Conservation (phyloP, 1,284 basidiomycete species). For the Entoloma clypeatum region DNA sequence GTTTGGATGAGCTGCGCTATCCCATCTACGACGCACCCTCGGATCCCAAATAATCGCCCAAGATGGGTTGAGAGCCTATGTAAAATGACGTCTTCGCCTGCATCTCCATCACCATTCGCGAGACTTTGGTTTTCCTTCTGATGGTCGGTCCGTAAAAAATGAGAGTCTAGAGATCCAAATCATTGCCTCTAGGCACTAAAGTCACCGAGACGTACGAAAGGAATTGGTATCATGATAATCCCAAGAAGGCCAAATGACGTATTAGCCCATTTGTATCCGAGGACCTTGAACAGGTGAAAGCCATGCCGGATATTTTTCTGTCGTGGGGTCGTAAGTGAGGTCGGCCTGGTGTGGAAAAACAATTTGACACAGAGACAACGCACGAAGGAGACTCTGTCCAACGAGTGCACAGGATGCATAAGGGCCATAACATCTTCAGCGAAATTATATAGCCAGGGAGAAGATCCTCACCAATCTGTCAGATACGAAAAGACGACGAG, state of each 20-base stretch:
- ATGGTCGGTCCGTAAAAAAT: slow-evolving; percentile 63
- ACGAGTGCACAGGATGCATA: slow-evolving; percentile 78
- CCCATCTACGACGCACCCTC: no score
- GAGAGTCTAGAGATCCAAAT: slow-evolving; percentile 38
- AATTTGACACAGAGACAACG: slow-evolving; percentile 24
- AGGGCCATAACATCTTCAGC: slow-evolving; percentile 47
- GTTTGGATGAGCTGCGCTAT: no score
- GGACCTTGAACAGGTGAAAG: slow-evolving; percentile 58
- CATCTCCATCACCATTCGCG: slow-evolving; percentile 37
- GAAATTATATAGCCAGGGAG: not conserved
- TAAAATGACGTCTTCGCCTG: no score
- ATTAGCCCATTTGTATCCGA: slow-evolving; percentile 70
- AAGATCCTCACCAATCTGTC: slow-evolving; percentile 56
- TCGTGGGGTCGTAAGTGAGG: not conserved
- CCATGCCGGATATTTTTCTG: slow-evolving; percentile 57
- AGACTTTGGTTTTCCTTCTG: slow-evolving; percentile 58
- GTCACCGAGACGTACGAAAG: slow-evolving; percentile 9
- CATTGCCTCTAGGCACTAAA: not conserved
- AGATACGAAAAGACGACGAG: slow-evolving; percentile 68
- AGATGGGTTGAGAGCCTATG: no score
- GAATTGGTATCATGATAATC: slow-evolving; percentile 26
- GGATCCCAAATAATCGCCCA: no score
- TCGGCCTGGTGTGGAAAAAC: not conserved
- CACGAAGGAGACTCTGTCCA: slow-evolving; percentile 70
- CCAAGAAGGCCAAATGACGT: slow-evolving; percentile 66